phyloP scores from a whole-genome alignment of 106 monocot genomes.

The Posidonia australis region DNA sequence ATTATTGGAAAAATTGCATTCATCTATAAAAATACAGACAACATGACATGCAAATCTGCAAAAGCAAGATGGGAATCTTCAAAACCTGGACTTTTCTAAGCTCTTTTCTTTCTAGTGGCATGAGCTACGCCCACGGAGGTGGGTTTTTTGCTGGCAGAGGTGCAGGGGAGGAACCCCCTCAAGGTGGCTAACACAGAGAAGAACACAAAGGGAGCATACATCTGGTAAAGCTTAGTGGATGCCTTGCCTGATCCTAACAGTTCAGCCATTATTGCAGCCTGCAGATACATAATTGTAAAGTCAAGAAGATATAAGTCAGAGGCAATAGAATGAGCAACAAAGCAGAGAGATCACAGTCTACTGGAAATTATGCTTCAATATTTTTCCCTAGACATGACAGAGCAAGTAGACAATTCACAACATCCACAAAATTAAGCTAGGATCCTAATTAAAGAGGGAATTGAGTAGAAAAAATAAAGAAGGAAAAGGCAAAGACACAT shows the following conservation, averaged over 20 bases:
- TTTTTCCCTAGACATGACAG: neutral
- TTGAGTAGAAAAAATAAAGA: neutral
- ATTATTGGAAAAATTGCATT: no score
- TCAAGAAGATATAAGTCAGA: neutral
- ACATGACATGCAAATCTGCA: no score
- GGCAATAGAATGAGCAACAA: neutral
- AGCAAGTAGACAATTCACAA: neutral
- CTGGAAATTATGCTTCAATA: no score
- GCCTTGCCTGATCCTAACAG: slow-evolving; percentile 48
- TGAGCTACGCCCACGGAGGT: neutral
- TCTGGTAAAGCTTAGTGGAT: slow-evolving; percentile 50
- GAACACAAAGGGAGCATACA: slow-evolving; percentile 49
- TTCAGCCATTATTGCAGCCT: slow-evolving; percentile 66
- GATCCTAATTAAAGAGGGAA: neutral
- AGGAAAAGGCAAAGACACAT: neutral
- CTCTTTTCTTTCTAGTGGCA: slow-evolving; percentile 47
- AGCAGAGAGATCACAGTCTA: neutral
- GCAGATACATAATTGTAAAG: neutral
- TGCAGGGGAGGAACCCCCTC: slow-evolving; percentile 35
- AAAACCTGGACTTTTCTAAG: slow-evolving; percentile 14
- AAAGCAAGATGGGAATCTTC: neutral
- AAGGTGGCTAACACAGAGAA: slow-evolving; percentile 46
- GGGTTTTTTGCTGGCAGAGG: slow-evolving; percentile 4
- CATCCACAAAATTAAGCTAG: neutral
- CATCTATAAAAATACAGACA: no score